Evolutionary conservation across 1,284 basidiomycete genomes (phyloP), one percentile per base, ranked within the genome.

Genomic region (Agroathelia rolfsii): DNA sequence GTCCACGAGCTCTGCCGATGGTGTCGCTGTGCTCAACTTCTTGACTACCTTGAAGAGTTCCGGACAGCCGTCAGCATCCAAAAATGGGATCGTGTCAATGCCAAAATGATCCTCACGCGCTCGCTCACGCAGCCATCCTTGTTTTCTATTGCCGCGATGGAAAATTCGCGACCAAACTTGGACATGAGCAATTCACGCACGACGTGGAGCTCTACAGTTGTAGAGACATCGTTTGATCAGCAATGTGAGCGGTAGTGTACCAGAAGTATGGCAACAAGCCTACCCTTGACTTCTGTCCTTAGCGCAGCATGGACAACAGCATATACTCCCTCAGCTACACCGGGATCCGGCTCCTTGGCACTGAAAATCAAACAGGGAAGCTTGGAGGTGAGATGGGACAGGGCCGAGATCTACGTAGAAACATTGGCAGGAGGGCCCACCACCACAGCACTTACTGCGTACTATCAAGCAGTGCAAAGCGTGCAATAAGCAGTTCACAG

Each of bases 121-220:
- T 82, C 76, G 48, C 72, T 80, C 32, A 94, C 88, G 54, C 79
- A 78, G n/a, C 60, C 62, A 45, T 82, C 74, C 30, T 63, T 68
- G 54, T 92, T 92, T 48, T 92, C 88, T 72, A 89, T 85, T 2
- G 82, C 77, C 13, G 68, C 73, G 15, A 73, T 47, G 8, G 86
- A 72, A 49, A 83, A 92, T 14, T 94, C 89, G 13, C 88, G 71
- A 10, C 88, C 86, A 49, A 76, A 93, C 58, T 88, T 95, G 56
- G 92, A 83, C 82, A 94, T 87, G 36, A 98, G 71, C 53, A 96
- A 76, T 51, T 97, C 92, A 25, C 93, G 77, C 24, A 97, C 61
- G 22, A 89, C 64, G 46, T 95, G 88, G 21, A 98, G 72, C 55
- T 98, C 94, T 81, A 53, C 36, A 18, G 24, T 24, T 19, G 17